A percentile compares a stretch with the other conserved stretches of the same genome.
Evolutionary conservation across 257 asterid species (phyloP).

Genomic region (Primulina eburnea): DNA sequence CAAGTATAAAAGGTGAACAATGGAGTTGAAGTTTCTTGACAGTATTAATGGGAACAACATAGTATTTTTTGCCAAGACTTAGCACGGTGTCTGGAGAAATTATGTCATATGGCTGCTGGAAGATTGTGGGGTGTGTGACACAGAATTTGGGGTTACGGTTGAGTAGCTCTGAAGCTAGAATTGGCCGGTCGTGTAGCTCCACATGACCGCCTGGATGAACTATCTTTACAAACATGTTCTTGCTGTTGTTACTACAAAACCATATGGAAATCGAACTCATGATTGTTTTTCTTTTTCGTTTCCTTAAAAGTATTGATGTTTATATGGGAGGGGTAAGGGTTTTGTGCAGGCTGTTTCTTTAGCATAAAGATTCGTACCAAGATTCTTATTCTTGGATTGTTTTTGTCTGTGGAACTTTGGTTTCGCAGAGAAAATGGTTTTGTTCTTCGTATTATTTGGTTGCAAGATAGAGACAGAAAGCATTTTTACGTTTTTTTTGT

Average conservation of each 20-base stretch:
- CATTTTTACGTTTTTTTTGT: slow-evolving; percentile 2
- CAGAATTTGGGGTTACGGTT: slow-evolving; percentile 55
- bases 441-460: slow-evolving; percentile 17
- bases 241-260: slow-evolving; percentile 46
- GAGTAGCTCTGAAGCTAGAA: slow-evolving; percentile 52
- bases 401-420: slow-evolving; percentile 25
- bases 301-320: slow-evolving; percentile 1
- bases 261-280: slow-evolving; percentile 41
- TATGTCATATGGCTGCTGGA: slow-evolving; percentile 57
- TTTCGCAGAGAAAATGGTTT: slow-evolving; percentile 19
- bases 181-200: slow-evolving; percentile 64
- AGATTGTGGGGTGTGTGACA: slow-evolving; percentile 53
- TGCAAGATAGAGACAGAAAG: slow-evolving; percentile 3
- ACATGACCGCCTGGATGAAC: slow-evolving; percentile 75
- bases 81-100: slow-evolving; percentile 54
- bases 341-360: slow-evolving; percentile 4
- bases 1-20: slow-evolving; percentile 18
- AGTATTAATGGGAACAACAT: slow-evolving; percentile 55
- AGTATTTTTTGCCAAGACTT: slow-evolving; percentile 54
- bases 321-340: background rate
- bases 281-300: background rate
- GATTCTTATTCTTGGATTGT: slow-evolving; percentile 20
- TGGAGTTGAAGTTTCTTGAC: slow-evolving; percentile 49
- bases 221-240: slow-evolving; percentile 46
- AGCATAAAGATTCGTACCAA: background rate